Base-by-base conservation (phyloP, 805 yeast species). In the Cyberlindnera misumaiensis region DNA sequence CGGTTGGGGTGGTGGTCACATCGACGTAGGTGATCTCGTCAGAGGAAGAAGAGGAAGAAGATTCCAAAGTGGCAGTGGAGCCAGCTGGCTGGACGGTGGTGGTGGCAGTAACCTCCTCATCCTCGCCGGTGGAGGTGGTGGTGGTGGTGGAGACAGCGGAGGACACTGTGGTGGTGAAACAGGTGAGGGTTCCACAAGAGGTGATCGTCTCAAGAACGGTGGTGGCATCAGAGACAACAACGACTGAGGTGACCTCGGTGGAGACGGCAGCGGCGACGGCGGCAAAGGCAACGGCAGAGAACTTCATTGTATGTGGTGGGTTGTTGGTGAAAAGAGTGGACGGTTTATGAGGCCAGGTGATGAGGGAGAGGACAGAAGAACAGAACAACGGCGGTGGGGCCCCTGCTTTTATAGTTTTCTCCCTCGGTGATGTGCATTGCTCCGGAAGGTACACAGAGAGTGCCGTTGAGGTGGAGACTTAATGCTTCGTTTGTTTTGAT, bases 11-110 rank as follows among this genome's bases (percentile, higher is more conserved):
- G 18, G 62, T 55, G 36, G 60, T 58, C 24, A 47, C 56, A 20
- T 52, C 55, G 33, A 72, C 69, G 39, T 72, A 67, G 45, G 70
- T 51, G 46, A 51, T 40, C 39, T 47, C 49, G n/a, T 45, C 67
- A 42, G 67, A 70, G 38, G 68, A 64, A 28, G 76, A 65, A 18
- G 35, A 28, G 14, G 41, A 25, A 13, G 40, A 13, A n/a, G 32
- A 5, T 4, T 13, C 25, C 14, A 39, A 17, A 24, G 41, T 13
- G 11, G 24, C 32, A 20, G 39, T 11, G n/a, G 42, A 20, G 8
- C 24, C 25, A 11, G 32, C 34, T 34, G 41, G 35, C 26, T 39
- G 28, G 11, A 41, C 42, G 20, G 47, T 40, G 18, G 49, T 47
- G 32, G 58, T 53, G 27, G 47, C 47, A 28, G 43, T 40, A 30